Base-by-base conservation (phyloP, 495 filamentous ascomycete genomes). In the Aspergillus campestris region DNA sequence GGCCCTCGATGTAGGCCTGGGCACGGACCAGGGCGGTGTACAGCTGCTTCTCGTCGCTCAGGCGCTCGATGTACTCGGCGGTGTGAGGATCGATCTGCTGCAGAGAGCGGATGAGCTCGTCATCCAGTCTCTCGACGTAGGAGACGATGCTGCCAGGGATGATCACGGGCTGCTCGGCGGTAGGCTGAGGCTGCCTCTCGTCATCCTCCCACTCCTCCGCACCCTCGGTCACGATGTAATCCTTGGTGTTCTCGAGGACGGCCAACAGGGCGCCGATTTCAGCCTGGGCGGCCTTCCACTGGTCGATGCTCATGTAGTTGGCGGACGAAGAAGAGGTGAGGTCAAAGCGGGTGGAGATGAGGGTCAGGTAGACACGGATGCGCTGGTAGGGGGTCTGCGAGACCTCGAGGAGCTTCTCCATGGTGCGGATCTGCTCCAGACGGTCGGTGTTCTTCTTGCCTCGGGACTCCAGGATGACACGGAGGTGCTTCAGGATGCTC, bases 161-260 rank as follows among this genome's bases (percentile, higher is more conserved):
- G 66, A 85, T 84, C 65, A 91, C 79, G 45, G 80, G 81, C 66
- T 95, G 81, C 47, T 81, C 88, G 7, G 71, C 56, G 11, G 72
- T 76, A 53, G 87, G 70, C 31, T 74, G 73, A 13, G 92, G 92
- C 28, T 80, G 79, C 68, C 94, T 95, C 51, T 97, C 94, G 53
- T 97, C 92, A 63, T 99, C 94, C 56, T 99, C 92, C 92, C 92
- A 97, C 60, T 99, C 94, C 51, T 99, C 92, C 11, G 90, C 92
- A 49, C 75, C 80, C 65, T 97, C 92, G 43, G 90, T 73, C 34
- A 98, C 84, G 42, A 97, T 73, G 53, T 89, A 80, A 49, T 89
- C 79, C 45, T 68, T 73, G 64, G 88, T 83, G 32, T 71, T 62
- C 62, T 95, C 89, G 38, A 99, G 82, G 9, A 87, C 80, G 38